Conservation (phyloP, 768 basidiomycete genomes). For the Lactarius evosmus region DNA sequence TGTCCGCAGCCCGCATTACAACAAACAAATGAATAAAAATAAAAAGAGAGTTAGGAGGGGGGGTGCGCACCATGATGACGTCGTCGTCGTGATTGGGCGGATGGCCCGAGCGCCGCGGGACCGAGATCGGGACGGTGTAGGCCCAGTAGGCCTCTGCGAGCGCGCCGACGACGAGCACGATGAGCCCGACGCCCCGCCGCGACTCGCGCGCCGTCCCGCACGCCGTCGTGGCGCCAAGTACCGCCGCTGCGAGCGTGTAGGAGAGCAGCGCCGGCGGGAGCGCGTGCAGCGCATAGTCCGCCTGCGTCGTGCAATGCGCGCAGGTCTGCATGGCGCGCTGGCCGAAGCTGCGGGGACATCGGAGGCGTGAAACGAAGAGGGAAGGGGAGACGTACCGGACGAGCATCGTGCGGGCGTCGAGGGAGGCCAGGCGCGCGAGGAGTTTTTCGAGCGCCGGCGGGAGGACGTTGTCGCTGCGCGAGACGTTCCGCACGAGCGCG, state of each 20-base stretch:
- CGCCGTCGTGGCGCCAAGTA: conserved; percentile 22
- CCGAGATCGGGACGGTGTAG: conserved; percentile 11
- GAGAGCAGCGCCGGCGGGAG: conserved; percentile 24
- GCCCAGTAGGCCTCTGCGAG: conserved; percentile 23
- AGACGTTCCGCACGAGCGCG: background rate
- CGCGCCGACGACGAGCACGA: conserved; percentile 14
- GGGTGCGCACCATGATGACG: conserved; percentile 21
- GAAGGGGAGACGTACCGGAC: conserved; percentile 15
- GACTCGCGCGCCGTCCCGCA: conserved; percentile 24
- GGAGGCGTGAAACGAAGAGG: background rate
- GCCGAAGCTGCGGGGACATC: conserved; percentile 17
- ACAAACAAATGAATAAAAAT: background rate
- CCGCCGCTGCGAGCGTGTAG: conserved; percentile 21
- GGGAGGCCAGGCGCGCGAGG: conserved; percentile 26
- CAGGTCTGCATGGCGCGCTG: conserved; percentile 25
- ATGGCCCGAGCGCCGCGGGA: conserved; percentile 4
- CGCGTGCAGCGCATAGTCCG: conserved; percentile 25
- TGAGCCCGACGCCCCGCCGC: conserved; percentile 3
- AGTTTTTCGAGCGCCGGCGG: conserved; percentile 23
- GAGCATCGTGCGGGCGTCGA: conserved; percentile 24
- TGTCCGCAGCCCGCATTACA: background rate
- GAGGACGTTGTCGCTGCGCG: background rate
- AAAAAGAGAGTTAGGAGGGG: background rate
- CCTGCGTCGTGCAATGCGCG: conserved; percentile 14
- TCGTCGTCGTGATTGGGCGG: background rate